These are phyloP conservation scores for Aspergillus sojae DNA, from an alignment of 2,329 filamentous ascomycete species.

Conservation along the genomic window DNA sequence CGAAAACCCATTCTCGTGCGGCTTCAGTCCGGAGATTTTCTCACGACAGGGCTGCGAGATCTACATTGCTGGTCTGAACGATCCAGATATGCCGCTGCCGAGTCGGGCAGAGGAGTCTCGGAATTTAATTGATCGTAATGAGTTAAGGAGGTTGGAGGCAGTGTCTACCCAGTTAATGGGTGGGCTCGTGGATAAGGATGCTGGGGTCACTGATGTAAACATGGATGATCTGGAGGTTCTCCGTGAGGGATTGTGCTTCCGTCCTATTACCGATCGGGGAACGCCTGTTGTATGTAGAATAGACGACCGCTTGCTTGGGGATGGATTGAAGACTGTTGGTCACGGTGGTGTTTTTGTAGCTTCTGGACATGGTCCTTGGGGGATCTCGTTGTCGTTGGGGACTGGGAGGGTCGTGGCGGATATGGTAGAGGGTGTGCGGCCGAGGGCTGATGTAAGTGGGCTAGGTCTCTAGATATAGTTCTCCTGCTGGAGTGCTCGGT, in stretches of 20 bases:
- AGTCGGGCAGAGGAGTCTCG: conserved; percentile 47
- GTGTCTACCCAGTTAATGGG: conserved; percentile 40
- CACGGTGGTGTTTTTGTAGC: conserved; percentile 68
- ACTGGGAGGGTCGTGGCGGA: conserved; percentile 73
- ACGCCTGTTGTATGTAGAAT: conserved; percentile 65
- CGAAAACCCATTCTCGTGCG: conserved; percentile 51
- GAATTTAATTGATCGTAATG: conserved; percentile 44
- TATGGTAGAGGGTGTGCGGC: conserved; percentile 62
- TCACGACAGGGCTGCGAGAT: conserved; percentile 67
- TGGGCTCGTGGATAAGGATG: conserved; percentile 18
- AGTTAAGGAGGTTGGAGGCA: conserved; percentile 37
- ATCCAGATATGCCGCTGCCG: conserved; percentile 62
- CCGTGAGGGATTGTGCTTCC: conserved; percentile 70
- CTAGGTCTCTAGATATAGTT: conserved; percentile 42
- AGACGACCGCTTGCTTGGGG: conserved; percentile 63
- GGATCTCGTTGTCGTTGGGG: conserved; percentile 65
- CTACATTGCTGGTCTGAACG: conserved; percentile 73
- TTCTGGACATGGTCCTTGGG: conserved; percentile 77
- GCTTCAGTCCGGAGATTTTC: conserved; percentile 73
- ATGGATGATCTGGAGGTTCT: conserved; percentile 63
- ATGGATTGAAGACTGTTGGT: conserved; percentile 45
- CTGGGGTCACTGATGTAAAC: conserved; percentile 22
- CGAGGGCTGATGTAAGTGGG: conserved; percentile 62
- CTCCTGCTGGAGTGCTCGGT: background rate
- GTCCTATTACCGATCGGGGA: conserved; percentile 67